A percentile compares a stretch with the other conserved stretches of the same genome.
Conservation (phyloP, 148 eudicot genomes). For the Amaranthus cruentus region DNA sequence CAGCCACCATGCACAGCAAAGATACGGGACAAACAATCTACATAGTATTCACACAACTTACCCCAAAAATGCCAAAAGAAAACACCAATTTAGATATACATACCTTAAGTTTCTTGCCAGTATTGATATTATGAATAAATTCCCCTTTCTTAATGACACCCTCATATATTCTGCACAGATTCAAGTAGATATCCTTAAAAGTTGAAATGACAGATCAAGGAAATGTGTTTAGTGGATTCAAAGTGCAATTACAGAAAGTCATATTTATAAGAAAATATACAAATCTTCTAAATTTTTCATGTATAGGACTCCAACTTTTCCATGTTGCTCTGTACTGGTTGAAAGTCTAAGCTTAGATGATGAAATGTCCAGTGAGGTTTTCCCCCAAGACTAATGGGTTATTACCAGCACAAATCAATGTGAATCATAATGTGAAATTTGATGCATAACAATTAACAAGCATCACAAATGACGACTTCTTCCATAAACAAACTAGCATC, state of each 20-base stretch:
- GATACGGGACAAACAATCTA: not conserved
- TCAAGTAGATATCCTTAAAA: no score
- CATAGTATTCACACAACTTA: not conserved
- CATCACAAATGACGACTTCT: not conserved
- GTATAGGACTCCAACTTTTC: no score
- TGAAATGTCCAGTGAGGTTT: not conserved
- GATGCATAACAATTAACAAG: not conserved
- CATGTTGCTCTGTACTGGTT: not conserved
- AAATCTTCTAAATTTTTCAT: no score
- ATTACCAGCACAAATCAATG: not conserved
- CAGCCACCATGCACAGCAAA: not conserved
- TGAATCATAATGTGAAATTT: not conserved
- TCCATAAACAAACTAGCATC: not conserved
- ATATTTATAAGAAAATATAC: not conserved
- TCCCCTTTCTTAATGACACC: slow-evolving; percentile 91
- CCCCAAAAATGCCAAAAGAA: not conserved
- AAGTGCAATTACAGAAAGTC: slow-evolving; percentile 1
- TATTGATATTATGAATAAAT: slow-evolving; percentile 79
- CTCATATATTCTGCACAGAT: slow-evolving; percentile 74
- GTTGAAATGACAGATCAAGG: no score
- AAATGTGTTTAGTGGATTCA: no score
- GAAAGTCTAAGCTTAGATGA: not conserved
- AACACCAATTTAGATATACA: not conserved
- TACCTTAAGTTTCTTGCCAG: slow-evolving; percentile 92
- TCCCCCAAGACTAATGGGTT: not conserved